These are phyloP conservation scores for Furcasterigmium sp. DNA, from an alignment of 2,329 filamentous ascomycete species.

Conservation along the genomic window DNA sequence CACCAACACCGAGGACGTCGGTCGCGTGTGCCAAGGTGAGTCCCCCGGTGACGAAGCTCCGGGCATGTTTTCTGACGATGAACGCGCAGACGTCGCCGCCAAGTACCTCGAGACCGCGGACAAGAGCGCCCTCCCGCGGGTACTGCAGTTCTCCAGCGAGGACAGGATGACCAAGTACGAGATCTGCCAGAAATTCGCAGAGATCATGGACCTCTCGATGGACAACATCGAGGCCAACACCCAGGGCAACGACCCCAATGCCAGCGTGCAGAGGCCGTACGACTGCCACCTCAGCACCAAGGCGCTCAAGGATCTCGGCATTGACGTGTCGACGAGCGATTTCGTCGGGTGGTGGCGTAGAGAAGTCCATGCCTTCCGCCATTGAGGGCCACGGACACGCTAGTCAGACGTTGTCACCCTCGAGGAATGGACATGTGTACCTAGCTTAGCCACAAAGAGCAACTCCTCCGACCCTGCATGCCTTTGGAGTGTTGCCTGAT, in stretches of 20 bases:
- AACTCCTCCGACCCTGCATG: too few relatives aligned
- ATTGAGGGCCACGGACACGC: slow-evolving; percentile 25
- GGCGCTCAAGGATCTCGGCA: slow-evolving; percentile 65
- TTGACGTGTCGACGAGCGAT: slow-evolving; percentile 68
- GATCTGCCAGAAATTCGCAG: slow-evolving; percentile 72
- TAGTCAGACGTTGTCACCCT: too few relatives aligned
- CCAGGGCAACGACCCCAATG: slow-evolving; percentile 66
- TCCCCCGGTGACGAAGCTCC: too few relatives aligned
- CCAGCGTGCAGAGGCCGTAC: slow-evolving; percentile 72
- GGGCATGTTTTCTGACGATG: slow-evolving; percentile 7
- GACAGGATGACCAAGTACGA: slow-evolving; percentile 86
- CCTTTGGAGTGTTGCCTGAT: too few relatives aligned
- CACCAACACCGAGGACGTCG: slow-evolving; percentile 85
- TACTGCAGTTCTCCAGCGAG: slow-evolving; percentile 84
- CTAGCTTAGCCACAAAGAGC: too few relatives aligned
- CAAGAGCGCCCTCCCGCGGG: slow-evolving; percentile 52
- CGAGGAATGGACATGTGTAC: too few relatives aligned
- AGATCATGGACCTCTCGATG: slow-evolving; percentile 71
- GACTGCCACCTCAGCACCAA: slow-evolving; percentile 83
- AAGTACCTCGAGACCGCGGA: slow-evolving; percentile 56
- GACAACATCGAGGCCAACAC: slow-evolving; percentile 64
- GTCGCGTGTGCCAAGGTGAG: slow-evolving; percentile 65
- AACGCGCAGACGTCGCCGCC: slow-evolving; percentile 55
- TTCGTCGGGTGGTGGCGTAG: slow-evolving; percentile 79
- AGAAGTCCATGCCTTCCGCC: slow-evolving; percentile 54